Base-by-base conservation (phyloP, 192 early-diverging fungal genomes). In the Phlyctochytrium planicorne region DNA sequence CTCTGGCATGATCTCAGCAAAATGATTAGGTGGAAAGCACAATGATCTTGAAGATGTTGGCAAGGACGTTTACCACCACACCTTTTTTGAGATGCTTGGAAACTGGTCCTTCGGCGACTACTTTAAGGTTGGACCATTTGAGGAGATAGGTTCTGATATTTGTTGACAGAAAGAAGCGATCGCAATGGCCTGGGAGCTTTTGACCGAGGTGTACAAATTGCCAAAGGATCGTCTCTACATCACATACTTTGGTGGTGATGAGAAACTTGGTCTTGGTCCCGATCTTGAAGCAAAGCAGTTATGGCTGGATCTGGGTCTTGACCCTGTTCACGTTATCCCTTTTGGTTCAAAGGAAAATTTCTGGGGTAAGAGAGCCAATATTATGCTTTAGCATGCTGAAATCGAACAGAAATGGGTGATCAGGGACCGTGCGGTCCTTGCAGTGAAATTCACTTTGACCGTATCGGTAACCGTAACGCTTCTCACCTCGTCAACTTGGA, bases 51-150 rank as follows among this genome's bases (percentile, higher is more conserved):
- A 98, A 60, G 96, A 98, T 79, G 96, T 98, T 27, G 96, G 96
- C 63, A 94, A 91, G 73, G 96, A 98, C 74, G 91, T 91, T 3
- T 98, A 98, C 78, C 96, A 98, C 82, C 96, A 98, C 78, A 98
- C 96, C 40, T 98, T 97, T 85, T 98, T 98, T 82, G 96, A 98
- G 79, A 98, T 98, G 96, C 83, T 98, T 76, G 96, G 96, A 65
- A 98, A 98, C 88, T 98, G 96, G 96, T 97, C 94, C n/a, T 98
- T 98, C 78, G 94, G 96, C 65, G 92, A 98, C 72, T 97, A 98
- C 80, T 98, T 98, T 79, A 98, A 98, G 88, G 89, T 85, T 63
- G 33, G 34, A 56, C 3, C 2, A 25, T 31, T 53, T 2, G 47
- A 52, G 3, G 20, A 31, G 40, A 36, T 56, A 24, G n/a, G 57